A percentile compares a stretch with the other conserved stretches of the same genome.
phyloP scores from a whole-genome alignment of 208 protist species.

The Trypanosoma theileri region DNA sequence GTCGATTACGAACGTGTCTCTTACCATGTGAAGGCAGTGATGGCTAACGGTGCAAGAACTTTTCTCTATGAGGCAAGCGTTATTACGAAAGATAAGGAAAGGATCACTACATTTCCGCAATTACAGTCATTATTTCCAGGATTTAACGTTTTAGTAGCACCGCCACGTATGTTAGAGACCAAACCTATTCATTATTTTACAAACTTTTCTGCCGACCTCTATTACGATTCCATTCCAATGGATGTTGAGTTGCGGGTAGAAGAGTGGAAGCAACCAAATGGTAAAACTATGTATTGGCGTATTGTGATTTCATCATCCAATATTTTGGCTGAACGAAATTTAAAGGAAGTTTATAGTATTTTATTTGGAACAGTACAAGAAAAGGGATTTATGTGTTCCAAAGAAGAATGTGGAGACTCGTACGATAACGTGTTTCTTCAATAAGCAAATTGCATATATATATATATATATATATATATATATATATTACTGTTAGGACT shows the following conservation, averaged over 20 bases:
- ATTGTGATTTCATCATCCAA: conserved; percentile 48
- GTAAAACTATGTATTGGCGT: conserved; percentile 48
- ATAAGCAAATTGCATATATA: not conserved
- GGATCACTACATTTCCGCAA: conserved; percentile 62
- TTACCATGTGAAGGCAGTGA: conserved; percentile 52
- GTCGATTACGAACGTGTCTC: conserved; percentile 75
- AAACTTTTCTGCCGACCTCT: conserved; percentile 41
- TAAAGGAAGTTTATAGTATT: conserved; percentile 21
- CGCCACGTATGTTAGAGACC: conserved; percentile 27
- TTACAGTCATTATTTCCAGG: conserved; percentile 77
- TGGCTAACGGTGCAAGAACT: conserved; percentile 30
- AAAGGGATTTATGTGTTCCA: conserved; percentile 15
- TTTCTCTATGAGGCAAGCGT: conserved; percentile 65
- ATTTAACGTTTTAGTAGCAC: conserved; percentile 47
- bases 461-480: not conserved
- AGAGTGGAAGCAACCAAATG: conserved; percentile 33
- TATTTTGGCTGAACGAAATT: conserved; percentile 48
- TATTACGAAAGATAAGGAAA: conserved; percentile 56
- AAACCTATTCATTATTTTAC: conserved; percentile 28
- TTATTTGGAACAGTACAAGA: not conserved
- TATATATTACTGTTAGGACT: not conserved
- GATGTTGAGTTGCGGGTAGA: conserved; percentile 59
- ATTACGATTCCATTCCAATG: conserved; percentile 54
- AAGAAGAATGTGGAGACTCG: conserved; percentile 3
- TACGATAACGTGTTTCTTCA: conserved; percentile 23